These are phyloP conservation scores for Penicillium sp. DNA, from an alignment of 2,329 filamentous ascomycete genomes.

Conservation along the genomic window DNA sequence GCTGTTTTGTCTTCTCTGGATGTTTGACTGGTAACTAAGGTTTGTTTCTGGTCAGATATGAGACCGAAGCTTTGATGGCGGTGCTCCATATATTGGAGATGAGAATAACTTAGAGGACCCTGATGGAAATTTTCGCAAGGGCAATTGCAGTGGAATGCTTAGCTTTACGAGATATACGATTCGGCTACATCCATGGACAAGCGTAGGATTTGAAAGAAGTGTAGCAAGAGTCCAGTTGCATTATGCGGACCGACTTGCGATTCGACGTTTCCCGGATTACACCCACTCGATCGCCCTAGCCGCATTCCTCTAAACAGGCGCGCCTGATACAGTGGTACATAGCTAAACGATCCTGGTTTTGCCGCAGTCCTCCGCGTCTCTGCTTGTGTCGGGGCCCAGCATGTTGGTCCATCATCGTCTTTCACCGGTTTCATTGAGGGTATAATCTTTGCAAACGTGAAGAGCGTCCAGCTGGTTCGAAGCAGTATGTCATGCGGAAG, in stretches of 20 bases:
- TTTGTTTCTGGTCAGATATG: conserved; percentile 30
- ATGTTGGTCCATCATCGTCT: not conserved
- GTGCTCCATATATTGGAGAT: not conserved
- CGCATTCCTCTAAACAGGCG: not conserved
- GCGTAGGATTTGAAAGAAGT: not conserved
- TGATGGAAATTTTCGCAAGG: not conserved
- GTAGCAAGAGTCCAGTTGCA: not conserved
- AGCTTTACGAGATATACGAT: not conserved
- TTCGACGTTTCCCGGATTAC: not conserved
- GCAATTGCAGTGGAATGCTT: not conserved
- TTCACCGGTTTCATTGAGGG: conserved; percentile 5
- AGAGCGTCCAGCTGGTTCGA: not conserved
- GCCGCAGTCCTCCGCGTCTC: not conserved
- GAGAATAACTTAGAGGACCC: not conserved
- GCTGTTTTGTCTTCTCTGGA: not conserved
- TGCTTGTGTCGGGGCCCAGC: not conserved
- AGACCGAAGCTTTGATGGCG: conserved; percentile 35
- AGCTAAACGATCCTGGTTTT: not conserved
- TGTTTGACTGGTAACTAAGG: conserved; percentile 30
- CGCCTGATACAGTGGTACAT: not conserved
- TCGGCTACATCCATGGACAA: not conserved
- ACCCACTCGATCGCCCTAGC: not conserved
- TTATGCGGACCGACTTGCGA: conserved; percentile 1
- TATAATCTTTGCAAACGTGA: conserved; percentile 12
- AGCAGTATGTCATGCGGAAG: not conserved